Percentiles rank a stretch among this genome's conserved stretches.
These are phyloP conservation scores for Penicillium coffeae DNA, from an alignment of 495 filamentous ascomycete genomes.

Conservation along the genomic window DNA sequence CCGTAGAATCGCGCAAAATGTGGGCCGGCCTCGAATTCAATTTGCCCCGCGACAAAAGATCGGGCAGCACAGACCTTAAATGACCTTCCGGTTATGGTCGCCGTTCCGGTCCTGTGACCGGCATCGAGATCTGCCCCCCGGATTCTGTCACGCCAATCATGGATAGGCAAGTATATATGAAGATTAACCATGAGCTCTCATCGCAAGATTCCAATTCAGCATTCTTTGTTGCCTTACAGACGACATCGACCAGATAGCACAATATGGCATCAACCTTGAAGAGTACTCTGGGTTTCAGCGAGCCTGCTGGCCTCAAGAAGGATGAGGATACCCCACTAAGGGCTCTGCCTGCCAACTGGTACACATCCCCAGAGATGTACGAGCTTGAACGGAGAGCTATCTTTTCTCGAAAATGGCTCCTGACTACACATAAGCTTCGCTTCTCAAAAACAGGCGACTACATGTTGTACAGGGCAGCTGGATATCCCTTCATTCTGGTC, in stretches of 20 bases:
- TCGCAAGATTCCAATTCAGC: neutral
- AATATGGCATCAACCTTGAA: constrained; percentile 17
- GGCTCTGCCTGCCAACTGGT: constrained; percentile 48
- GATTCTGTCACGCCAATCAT: neutral
- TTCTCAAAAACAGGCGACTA: constrained; percentile 49
- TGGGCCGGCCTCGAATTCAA: neutral
- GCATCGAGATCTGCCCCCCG: constrained; percentile 1
- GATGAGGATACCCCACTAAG: constrained; percentile 17
- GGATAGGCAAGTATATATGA: constrained; percentile 9
- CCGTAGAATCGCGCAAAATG: constrained; percentile 1
- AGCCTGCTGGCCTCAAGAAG: constrained; percentile 1
- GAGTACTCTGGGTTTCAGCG: constrained; percentile 23
- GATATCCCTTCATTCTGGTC: constrained; percentile 48
- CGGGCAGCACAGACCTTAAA: neutral
- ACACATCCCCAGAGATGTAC: constrained; percentile 46
- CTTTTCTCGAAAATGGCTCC: constrained; percentile 52
- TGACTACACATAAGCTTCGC: constrained; percentile 46
- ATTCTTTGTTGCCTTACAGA: neutral
- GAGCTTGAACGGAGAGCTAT: constrained; percentile 52
- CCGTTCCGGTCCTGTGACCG: constrained; percentile 26
- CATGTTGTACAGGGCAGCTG: constrained; percentile 42
- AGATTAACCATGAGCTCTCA: neutral
- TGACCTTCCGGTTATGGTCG: neutral
- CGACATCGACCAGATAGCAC: neutral
- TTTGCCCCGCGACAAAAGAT: neutral